Percentiles rank a stretch among this genome's conserved stretches.
Evolutionary conservation across 2,329 filamentous ascomycete species (phyloP).

Genomic region (Celoporthe dispersa): DNA sequence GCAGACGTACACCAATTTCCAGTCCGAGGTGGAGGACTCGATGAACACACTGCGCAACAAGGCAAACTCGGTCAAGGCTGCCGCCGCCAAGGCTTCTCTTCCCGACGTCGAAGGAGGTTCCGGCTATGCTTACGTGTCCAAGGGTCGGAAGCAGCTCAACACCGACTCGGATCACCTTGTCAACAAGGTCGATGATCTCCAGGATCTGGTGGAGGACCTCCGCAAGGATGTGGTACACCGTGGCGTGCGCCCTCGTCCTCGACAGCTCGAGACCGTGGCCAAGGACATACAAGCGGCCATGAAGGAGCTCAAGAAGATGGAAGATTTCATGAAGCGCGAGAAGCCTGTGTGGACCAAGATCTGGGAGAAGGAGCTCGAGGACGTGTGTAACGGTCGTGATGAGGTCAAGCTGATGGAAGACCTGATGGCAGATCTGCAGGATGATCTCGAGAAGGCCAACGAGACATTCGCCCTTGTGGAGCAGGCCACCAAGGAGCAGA

Average conservation of each 20-base stretch:
- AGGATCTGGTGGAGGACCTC: constrained; percentile 93
- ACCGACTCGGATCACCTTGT: constrained; percentile 90
- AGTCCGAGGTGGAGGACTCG: constrained; percentile 83
- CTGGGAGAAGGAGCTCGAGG: constrained; percentile 96
- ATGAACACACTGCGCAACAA: constrained; percentile 85
- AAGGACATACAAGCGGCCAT: constrained; percentile 84
- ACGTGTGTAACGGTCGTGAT: constrained; percentile 94
- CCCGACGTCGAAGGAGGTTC: constrained; percentile 74
- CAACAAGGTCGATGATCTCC: constrained; percentile 91
- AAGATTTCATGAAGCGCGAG: constrained; percentile 88
- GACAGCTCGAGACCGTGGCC: constrained; percentile 85
- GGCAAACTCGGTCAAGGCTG: constrained; percentile 78
- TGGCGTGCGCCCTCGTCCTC: constrained; percentile 86
- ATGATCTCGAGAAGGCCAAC: constrained; percentile 92
- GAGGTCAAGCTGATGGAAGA: constrained; percentile 97
- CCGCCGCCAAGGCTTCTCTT: constrained; percentile 71
- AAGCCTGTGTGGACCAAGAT: constrained; percentile 99
- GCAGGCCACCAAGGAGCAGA: constrained; percentile 97
- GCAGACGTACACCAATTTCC: constrained; percentile 91
- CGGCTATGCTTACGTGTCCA: constrained; percentile 84
- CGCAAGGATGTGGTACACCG: constrained; percentile 95
- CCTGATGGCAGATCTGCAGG: constrained; percentile 85
- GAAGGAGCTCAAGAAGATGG: constrained; percentile 90
- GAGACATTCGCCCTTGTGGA: constrained; percentile 95
- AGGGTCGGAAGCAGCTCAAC: constrained; percentile 84